A percentile compares a stretch with the other conserved stretches of the same genome.
phyloP scores from a whole-genome alignment of 2,329 filamentous ascomycete genomes.

The Aureobasidium namibiae region DNA sequence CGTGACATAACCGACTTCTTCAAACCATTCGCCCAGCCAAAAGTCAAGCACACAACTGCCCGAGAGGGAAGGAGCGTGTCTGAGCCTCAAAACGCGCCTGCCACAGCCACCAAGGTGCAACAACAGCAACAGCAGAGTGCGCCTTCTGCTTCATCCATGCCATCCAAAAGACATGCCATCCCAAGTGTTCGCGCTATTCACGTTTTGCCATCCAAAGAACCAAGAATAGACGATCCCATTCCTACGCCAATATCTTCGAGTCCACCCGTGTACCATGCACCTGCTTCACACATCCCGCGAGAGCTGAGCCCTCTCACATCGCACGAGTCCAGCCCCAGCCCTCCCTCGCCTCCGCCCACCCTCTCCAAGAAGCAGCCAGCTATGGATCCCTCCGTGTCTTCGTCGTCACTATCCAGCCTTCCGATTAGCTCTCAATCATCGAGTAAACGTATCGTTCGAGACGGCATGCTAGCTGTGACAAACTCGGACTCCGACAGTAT shows the following conservation, averaged over 20 bases:
- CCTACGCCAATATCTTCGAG: constrained; percentile 7
- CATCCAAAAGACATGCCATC: neutral
- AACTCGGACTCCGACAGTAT: constrained; percentile 28
- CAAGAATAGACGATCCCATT: neutral
- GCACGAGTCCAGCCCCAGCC: neutral
- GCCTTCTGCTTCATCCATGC: constrained; percentile 17
- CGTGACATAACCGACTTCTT: constrained; percentile 39
- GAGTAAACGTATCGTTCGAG: constrained; percentile 47
- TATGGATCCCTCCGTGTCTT: constrained; percentile 16
- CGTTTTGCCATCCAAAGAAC: neutral
- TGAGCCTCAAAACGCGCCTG: constrained; percentile 16
- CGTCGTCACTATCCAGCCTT: constrained; percentile 25
- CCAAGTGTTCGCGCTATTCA: neutral
- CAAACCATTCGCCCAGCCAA: constrained; percentile 29
- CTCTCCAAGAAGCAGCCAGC: neutral
- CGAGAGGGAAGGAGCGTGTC: constrained; percentile 5
- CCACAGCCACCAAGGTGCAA: constrained; percentile 16
- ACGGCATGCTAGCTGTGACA: constrained; percentile 46
- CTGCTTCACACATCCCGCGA: neutral
- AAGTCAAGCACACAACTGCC: constrained; percentile 14
- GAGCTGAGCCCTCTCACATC: constrained; percentile 14
- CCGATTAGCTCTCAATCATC: constrained; percentile 27
- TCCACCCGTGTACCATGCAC: neutral
- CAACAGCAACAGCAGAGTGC: constrained; percentile 17
- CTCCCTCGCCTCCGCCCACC: neutral